Conservation (phyloP, 2,329 filamentous ascomycete genomes). For the Atkinsonella texensis region DNA sequence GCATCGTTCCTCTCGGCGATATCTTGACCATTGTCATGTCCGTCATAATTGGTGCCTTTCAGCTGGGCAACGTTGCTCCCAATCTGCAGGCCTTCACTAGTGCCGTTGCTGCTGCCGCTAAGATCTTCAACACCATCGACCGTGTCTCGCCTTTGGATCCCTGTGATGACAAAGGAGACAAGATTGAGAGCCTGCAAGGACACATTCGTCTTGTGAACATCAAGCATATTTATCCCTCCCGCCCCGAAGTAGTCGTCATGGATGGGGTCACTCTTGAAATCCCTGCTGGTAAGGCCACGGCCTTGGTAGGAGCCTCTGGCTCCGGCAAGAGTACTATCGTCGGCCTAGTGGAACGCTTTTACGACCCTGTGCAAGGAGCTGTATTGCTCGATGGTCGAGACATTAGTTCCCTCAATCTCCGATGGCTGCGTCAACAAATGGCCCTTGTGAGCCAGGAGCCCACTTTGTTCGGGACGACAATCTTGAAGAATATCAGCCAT, state of each 20-base stretch:
- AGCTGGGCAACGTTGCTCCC: constrained; percentile 75
- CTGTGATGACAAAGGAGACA: constrained; percentile 54
- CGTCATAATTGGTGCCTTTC: constrained; percentile 87
- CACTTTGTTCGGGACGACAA: constrained; percentile 77
- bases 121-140: constrained; percentile 93
- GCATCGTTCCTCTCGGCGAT: constrained; percentile 52
- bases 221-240: constrained; percentile 89
- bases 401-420: constrained; percentile 69
- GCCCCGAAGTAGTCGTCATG: constrained; percentile 84
- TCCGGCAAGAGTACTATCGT: constrained; percentile 93
- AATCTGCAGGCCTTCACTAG: constrained; percentile 80
- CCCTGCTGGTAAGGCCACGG: constrained; percentile 83
- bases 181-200: constrained; percentile 60
- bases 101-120: constrained; percentile 69
- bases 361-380: constrained; percentile 70
- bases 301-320: constrained; percentile 85
- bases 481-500: constrained; percentile 81
- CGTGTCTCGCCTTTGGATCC: constrained; percentile 76
- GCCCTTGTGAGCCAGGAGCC: constrained; percentile 90
- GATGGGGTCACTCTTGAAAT: constrained; percentile 67
- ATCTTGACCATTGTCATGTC: constrained; percentile 81
- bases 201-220: constrained; percentile 70
- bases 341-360: constrained; percentile 87
- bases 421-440: constrained; percentile 87
- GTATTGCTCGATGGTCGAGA: constrained; percentile 76